Conservation (phyloP, 441 rosid genomes). For the Bocquillonia castaneifolia region DNA sequence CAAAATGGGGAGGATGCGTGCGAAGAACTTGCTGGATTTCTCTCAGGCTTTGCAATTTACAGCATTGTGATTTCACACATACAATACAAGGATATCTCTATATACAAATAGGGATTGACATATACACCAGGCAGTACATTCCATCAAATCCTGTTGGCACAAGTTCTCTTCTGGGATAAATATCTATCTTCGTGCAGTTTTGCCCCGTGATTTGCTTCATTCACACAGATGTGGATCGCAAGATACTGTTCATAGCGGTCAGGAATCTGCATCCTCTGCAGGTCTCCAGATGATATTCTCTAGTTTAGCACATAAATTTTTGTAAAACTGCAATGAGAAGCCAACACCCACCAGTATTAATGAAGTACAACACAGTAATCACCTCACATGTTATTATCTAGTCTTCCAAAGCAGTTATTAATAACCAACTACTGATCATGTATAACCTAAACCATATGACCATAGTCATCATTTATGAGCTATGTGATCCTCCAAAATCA, state of each 20-base stretch:
- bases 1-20: no score
- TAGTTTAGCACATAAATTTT: slow-evolving; percentile 67
- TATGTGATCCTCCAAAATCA: no score
- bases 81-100: not conserved
- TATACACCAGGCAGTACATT: not conserved
- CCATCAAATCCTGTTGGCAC: not conserved
- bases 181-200: not conserved
- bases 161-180: not conserved
- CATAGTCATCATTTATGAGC: not conserved
- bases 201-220: slow-evolving; percentile 26
- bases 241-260: slow-evolving; percentile 43
- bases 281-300: slow-evolving; percentile 79
- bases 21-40: no score
- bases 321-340: slow-evolving; percentile 59
- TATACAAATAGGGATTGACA: not conserved
- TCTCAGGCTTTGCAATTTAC: not conserved
- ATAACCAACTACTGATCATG: not conserved
- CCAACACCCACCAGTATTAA: no score
- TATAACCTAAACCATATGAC: not conserved
- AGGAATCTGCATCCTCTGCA: slow-evolving; percentile 37
- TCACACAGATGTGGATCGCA: slow-evolving; percentile 35
- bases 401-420: not conserved
- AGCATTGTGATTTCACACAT: not conserved
- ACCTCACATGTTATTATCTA: not conserved
- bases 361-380: not conserved